Percentiles rank a stretch among this genome's conserved stretches.
Evolutionary conservation across 2,329 filamentous ascomycete genomes (phyloP).

Genomic region (Cytospora piceae): DNA sequence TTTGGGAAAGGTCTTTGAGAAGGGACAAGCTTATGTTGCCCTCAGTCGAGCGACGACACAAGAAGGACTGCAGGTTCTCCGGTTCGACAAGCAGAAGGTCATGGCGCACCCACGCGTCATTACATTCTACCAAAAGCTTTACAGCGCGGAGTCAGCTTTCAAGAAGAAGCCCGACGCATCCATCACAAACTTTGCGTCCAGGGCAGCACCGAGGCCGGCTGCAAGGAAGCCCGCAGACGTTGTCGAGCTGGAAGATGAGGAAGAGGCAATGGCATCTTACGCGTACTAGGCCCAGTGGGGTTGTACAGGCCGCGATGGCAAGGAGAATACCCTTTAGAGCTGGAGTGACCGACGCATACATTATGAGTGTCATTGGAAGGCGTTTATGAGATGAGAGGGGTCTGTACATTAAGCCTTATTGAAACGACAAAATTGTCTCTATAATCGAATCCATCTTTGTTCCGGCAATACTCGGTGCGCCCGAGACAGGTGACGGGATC

Average conservation of each 20-base stretch:
- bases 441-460: neutral
- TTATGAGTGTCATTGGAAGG: constrained; percentile 4
- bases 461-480: neutral
- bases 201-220: constrained; percentile 34
- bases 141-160: constrained; percentile 63
- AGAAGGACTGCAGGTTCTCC: constrained; percentile 81
- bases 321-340: neutral
- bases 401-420: constrained; percentile 6
- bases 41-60: constrained; percentile 90
- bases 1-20: constrained; percentile 89
- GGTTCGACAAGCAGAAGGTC: constrained; percentile 88
- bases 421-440: neutral
- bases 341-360: constrained; percentile 1
- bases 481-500: neutral
- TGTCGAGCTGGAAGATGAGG: constrained; percentile 23
- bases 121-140: constrained; percentile 82
- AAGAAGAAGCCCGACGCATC: constrained; percentile 38
- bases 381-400: neutral
- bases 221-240: constrained; percentile 33
- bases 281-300: neutral
- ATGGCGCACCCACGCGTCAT: constrained; percentile 91
- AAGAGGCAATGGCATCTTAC: constrained; percentile 28
- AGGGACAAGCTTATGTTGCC: constrained; percentile 96
- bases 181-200: constrained; percentile 48
- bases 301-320: neutral